Conservation (phyloP, 208 protist genomes). For the Trypanosoma boissoni region DNA sequence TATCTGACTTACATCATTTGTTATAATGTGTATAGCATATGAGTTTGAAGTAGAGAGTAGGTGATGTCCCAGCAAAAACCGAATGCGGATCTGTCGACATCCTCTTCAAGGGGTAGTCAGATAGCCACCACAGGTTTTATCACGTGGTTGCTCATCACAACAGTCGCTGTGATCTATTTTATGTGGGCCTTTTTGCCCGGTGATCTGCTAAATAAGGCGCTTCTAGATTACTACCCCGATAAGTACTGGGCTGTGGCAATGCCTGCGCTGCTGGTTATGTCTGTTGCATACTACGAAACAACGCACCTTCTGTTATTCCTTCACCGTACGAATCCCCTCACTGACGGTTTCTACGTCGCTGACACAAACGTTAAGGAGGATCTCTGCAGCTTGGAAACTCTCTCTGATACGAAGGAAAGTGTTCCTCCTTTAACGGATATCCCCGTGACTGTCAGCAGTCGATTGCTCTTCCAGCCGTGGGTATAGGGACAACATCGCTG, state of each 20-base stretch:
- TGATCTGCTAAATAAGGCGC: conserved; percentile 45
- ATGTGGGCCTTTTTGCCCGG: conserved; percentile 74
- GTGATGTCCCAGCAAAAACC: neutral
- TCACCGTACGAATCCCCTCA: conserved; percentile 71
- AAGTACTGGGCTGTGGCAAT: conserved; percentile 89
- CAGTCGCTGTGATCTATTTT: conserved; percentile 56
- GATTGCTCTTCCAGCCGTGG: conserved; percentile 83
- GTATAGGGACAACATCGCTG: conserved; percentile 29
- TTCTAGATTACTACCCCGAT: conserved; percentile 89
- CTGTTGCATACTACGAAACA: conserved; percentile 69
- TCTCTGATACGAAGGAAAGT: conserved; percentile 48
- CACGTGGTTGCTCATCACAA: conserved; percentile 56
- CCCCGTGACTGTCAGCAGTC: conserved; percentile 68
- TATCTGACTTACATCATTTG: too few relatives aligned
- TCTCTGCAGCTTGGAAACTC: conserved; percentile 43
- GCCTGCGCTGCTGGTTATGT: conserved; percentile 77
- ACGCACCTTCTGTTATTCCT: conserved; percentile 60
- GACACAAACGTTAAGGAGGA: conserved; percentile 65
- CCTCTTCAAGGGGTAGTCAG: conserved; percentile 36
- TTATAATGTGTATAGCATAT: too few relatives aligned
- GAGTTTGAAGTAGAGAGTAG: too few relatives aligned
- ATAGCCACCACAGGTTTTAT: conserved; percentile 91
- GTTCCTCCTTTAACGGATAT: conserved; percentile 84
- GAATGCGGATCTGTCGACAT: neutral
- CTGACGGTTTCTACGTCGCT: conserved; percentile 65